These are phyloP conservation scores for Fallopia convolvulus DNA, from an alignment of 148 eudicot genomes.

Conservation along the genomic window DNA sequence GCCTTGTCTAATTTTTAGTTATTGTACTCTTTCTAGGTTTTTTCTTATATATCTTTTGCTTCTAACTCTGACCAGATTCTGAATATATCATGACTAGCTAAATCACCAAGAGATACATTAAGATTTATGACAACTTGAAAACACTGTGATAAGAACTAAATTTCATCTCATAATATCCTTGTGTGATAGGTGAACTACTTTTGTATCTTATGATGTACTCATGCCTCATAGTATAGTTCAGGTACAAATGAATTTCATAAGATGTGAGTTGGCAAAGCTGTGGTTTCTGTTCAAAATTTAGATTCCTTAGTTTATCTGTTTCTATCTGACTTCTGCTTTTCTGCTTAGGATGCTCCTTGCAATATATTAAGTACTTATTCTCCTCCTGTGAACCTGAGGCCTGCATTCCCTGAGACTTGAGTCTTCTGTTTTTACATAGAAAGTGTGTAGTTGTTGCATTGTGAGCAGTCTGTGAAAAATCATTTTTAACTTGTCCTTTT, in stretches of 20 bases:
- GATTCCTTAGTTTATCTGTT: not conserved
- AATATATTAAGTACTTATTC: not conserved
- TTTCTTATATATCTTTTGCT: not conserved
- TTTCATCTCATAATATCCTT: too few relatives aligned
- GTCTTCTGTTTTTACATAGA: not conserved
- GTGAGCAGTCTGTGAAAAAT: not conserved
- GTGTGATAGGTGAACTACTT: too few relatives aligned
- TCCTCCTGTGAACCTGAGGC: not conserved
- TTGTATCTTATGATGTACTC: too few relatives aligned
- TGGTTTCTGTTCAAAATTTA: not conserved
- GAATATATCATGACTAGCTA: not conserved
- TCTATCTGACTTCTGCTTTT: not conserved
- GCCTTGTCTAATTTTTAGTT: not conserved
- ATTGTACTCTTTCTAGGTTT: too few relatives aligned
- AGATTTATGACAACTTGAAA: not conserved
- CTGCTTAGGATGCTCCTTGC: not conserved
- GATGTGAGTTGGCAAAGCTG: not conserved
- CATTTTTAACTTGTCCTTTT: too few relatives aligned
- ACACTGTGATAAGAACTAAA: too few relatives aligned
- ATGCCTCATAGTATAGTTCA: not conserved
- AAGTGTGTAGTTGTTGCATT: not conserved
- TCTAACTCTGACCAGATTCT: not conserved
- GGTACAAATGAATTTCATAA: not conserved
- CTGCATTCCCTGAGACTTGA: not conserved
- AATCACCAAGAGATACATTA: not conserved